phyloP scores from a whole-genome alignment of 1,284 basidiomycete species.

The Pseudomicrostroma phylloplanum region DNA sequence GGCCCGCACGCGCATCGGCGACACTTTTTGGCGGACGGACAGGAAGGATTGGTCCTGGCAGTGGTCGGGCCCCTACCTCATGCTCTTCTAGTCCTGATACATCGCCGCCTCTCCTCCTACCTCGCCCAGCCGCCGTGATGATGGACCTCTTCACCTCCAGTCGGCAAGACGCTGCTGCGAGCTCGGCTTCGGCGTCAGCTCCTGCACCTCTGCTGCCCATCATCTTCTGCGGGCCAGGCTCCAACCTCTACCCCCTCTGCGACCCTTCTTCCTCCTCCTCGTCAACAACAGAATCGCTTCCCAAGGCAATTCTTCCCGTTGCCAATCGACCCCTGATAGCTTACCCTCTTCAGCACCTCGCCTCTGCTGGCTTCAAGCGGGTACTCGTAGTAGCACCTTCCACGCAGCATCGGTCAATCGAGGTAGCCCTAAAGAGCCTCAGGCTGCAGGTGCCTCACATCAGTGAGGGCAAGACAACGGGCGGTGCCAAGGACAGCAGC shows the following conservation, averaged over 20 bases:
- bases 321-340: constrained; percentile 47
- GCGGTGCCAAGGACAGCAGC: background rate
- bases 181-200: background rate
- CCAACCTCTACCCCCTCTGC: constrained; percentile 45
- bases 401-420: constrained; percentile 35
- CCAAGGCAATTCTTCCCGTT: constrained; percentile 48
- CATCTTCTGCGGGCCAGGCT: constrained; percentile 44
- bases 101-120: no score
- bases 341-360: constrained; percentile 42
- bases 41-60: no score
- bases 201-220: constrained; percentile 24
- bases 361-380: constrained; percentile 36
- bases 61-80: no score
- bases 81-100: no score
- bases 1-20: no score
- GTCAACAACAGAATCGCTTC: constrained; percentile 20
- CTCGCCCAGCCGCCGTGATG: no score
- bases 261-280: constrained; percentile 11
- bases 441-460: constrained; percentile 30
- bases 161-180: no score
- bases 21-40: no score
- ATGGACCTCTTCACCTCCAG: no score
- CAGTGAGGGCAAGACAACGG: constrained; percentile 17
- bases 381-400: constrained; percentile 43
- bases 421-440: constrained; percentile 36